These are phyloP conservation scores for Crithidia sp. DNA, from an alignment of 208 protist species.

Conservation along the genomic window DNA sequence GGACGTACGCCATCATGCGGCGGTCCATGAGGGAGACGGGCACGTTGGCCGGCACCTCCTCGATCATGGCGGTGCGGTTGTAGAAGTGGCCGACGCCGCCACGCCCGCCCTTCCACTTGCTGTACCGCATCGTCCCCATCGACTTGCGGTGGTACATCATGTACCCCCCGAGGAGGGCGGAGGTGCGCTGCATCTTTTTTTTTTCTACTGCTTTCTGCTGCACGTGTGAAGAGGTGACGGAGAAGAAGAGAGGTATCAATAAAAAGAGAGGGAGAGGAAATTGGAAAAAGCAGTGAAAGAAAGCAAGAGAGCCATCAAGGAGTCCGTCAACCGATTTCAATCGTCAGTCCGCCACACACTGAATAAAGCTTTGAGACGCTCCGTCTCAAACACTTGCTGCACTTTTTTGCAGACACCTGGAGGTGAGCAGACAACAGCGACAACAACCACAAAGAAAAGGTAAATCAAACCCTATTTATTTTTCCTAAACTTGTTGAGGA, in stretches of 20 bases:
- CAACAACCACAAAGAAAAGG: no score
- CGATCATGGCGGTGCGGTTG: conserved; percentile 82
- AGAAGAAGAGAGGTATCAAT: background rate
- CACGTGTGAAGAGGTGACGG: background rate
- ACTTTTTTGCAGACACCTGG: no score
- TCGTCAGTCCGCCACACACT: background rate
- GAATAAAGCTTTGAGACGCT: conserved; percentile 4
- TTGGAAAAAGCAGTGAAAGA: background rate
- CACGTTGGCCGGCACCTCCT: conserved; percentile 71
- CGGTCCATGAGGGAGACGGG: conserved; percentile 83
- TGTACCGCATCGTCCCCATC: conserved; percentile 89
- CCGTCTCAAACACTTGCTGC: no score
- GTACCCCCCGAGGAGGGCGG: conserved; percentile 60
- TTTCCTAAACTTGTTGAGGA: no score
- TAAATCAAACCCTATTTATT: no score
- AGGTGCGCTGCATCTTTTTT: conserved; percentile 53
- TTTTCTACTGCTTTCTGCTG: background rate
- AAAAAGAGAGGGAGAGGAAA: background rate
- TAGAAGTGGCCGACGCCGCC: conserved; percentile 89
- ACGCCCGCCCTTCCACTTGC: conserved; percentile 74
- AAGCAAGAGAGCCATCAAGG: background rate
- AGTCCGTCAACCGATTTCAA: no score
- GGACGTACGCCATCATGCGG: conserved; percentile 89
- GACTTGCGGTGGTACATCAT: conserved; percentile 92
- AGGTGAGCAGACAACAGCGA: no score